Base-by-base conservation (phyloP, 805 yeast genomes). In the Lipomyces sp. region DNA sequence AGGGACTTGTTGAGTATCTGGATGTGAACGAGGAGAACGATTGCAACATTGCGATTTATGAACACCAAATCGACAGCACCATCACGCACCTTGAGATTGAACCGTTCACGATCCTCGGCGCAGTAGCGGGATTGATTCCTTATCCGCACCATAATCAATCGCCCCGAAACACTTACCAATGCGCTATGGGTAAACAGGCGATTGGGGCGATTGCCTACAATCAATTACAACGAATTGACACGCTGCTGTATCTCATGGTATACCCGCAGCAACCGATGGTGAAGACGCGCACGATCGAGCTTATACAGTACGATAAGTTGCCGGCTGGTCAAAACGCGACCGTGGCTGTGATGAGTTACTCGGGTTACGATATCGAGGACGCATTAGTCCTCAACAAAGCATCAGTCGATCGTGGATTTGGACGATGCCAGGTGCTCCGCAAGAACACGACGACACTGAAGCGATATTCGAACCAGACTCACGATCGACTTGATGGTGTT, bases 111-210 rank as follows among this genome's bases (percentile, higher is more conserved):
- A 89, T 92, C 2, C 80, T 92, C 39, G 97, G 99, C 79, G 97
- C 95, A 70, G 97, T 97, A 53, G 99, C 99, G 4, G 91, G 97
- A 30, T 92, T 95, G 77, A 95, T 95, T 84, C 99, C 99, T 18
- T 95, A 94, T 90, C 99, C 99, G 15, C 98, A 95, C 81, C 99
- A 95, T 80, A 95, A 95, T 80, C 99, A 94, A 83, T 93, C 98
- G 69, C 99, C 99, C 67, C 95, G 99, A 87, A 94, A 94, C 78
- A 94, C 99, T 2, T 94, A 94, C 80, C 99, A 94, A 82, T 92
- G 97, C 77, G 99, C 99, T 70, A 94, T 94, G 99, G 99, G 97
- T 87, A 92, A 92, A 80, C 99, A 95, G 81, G 99, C 99, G n/a
- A 94, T 95, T 78, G 99, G 99, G 73, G 98, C 98, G 1, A 95